Evolutionary conservation across 192 early-diverging fungal genomes (phyloP).

Genomic region (Phycomyces nitens): DNA sequence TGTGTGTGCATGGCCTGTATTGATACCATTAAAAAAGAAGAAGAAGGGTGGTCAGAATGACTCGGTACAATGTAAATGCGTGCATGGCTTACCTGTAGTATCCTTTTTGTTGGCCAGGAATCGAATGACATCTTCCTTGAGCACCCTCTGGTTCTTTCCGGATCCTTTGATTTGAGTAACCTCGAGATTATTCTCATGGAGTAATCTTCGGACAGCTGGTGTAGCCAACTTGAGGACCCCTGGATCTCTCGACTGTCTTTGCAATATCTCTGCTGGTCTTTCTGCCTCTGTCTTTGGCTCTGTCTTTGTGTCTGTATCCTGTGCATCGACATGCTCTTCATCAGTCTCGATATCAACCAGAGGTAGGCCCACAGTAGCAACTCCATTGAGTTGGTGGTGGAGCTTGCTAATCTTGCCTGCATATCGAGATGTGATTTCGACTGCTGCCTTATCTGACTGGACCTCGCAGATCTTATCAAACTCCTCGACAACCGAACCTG

Average conservation of each 20-base stretch:
- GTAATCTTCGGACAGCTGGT: slow-evolving; percentile 86
- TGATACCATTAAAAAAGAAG: too few relatives aligned
- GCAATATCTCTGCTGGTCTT: too few relatives aligned
- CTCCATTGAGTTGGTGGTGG: slow-evolving; percentile 79
- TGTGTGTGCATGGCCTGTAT: background rate
- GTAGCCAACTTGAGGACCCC: slow-evolving; percentile 57
- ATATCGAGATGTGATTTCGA: slow-evolving; percentile 95
- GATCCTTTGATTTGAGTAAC: slow-evolving; percentile 68
- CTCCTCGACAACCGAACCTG: slow-evolving; percentile 82
- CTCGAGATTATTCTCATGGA: slow-evolving; percentile 77
- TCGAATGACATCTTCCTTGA: slow-evolving; percentile 84
- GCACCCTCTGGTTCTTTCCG: slow-evolving; percentile 81
- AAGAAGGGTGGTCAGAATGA: too few relatives aligned
- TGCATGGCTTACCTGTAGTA: too few relatives aligned
- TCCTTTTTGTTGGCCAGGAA: too few relatives aligned
- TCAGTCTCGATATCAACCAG: slow-evolving; percentile 48
- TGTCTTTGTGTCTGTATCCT: too few relatives aligned
- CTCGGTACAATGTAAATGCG: too few relatives aligned
- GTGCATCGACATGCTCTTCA: slow-evolving; percentile 17
- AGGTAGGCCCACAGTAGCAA: slow-evolving; percentile 88
- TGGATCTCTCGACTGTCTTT: background rate
- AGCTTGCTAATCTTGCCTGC: slow-evolving; percentile 81
- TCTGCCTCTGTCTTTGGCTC: too few relatives aligned
- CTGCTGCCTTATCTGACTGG: slow-evolving; percentile 98
- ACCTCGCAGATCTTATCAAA: slow-evolving; percentile 97